phyloP scores from a whole-genome alignment of 2,329 filamentous ascomycete species.

The Colletotrichum horii region DNA sequence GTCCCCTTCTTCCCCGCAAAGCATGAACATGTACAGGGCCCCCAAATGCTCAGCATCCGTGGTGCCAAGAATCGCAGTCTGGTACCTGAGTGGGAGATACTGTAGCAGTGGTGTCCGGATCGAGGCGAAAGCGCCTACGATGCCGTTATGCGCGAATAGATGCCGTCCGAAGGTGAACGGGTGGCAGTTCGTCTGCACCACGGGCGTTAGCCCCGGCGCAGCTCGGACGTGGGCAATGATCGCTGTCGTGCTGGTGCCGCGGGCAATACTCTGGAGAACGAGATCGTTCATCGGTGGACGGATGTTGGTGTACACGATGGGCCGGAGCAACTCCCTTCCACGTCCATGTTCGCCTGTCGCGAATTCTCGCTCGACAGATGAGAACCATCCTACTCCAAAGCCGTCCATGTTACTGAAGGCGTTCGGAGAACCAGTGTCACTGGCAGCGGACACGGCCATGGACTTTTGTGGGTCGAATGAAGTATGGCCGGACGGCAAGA shows the following conservation, averaged over 20 bases:
- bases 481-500: not conserved
- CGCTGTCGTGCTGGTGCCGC: slow-evolving; percentile 9
- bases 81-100: slow-evolving; percentile 11
- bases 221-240: slow-evolving; percentile 10
- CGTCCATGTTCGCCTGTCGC: not conserved
- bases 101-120: slow-evolving; percentile 1
- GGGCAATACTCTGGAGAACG: slow-evolving; percentile 5
- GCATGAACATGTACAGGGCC: slow-evolving; percentile 6
- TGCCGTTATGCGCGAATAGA: slow-evolving; percentile 15
- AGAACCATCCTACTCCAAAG: slow-evolving; percentile 8
- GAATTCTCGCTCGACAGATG: slow-evolving; percentile 1
- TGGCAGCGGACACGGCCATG: not conserved
- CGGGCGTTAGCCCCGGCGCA: not conserved
- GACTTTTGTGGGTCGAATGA: not conserved
- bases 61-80: slow-evolving; percentile 7
- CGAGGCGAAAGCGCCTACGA: not conserved
- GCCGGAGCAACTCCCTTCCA: not conserved
- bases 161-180: slow-evolving; percentile 12
- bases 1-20: slow-evolving; percentile 4
- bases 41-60: slow-evolving; percentile 11
- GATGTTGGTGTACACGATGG: slow-evolving; percentile 9
- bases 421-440: slow-evolving; percentile 4
- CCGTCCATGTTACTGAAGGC: slow-evolving; percentile 14
- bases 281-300: slow-evolving; percentile 14
- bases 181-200: slow-evolving; percentile 15